Conservation (phyloP, 176 grass and related monocot genomes). For the Oryza glaberrima region DNA sequence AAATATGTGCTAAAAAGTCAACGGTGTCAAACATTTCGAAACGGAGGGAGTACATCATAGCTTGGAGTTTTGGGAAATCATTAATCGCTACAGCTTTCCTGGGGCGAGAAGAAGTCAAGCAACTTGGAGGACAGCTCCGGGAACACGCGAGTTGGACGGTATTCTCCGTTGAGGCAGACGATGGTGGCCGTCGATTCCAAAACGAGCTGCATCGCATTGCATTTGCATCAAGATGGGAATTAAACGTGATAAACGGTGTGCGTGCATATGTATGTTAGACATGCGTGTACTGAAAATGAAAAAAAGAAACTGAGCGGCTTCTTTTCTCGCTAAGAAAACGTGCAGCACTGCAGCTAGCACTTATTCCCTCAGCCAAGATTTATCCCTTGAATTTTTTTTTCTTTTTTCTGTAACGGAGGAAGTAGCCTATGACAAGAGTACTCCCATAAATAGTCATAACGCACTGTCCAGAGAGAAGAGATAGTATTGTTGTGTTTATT, state of each 20-base stretch:
- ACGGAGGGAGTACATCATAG: no score
- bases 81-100: neutral
- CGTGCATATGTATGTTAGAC: neutral
- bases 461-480: no score
- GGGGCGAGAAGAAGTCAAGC: constrained; percentile 44
- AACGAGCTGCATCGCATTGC: constrained; percentile 48
- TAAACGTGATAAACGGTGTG: neutral
- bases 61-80: no score
- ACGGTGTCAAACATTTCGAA: no score
- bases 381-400: no score
- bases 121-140: constrained; percentile 58
- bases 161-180: constrained; percentile 50
- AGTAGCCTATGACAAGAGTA: no score
- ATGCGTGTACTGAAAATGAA: neutral
- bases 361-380: no score
- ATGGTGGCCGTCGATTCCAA: constrained; percentile 57
- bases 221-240: neutral
- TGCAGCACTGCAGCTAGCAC: neutral
- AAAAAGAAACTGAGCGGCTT: neutral
- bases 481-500: no score
- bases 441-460: no score
- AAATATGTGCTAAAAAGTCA: no score
- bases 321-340: neutral
- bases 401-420: no score
- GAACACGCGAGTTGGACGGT: constrained; percentile 59